Percentiles rank a stretch among this genome's conserved stretches.
Evolutionary conservation across 2,329 filamentous ascomycete genomes (phyloP).

Genomic region (Chaetomiaceae sp.): DNA sequence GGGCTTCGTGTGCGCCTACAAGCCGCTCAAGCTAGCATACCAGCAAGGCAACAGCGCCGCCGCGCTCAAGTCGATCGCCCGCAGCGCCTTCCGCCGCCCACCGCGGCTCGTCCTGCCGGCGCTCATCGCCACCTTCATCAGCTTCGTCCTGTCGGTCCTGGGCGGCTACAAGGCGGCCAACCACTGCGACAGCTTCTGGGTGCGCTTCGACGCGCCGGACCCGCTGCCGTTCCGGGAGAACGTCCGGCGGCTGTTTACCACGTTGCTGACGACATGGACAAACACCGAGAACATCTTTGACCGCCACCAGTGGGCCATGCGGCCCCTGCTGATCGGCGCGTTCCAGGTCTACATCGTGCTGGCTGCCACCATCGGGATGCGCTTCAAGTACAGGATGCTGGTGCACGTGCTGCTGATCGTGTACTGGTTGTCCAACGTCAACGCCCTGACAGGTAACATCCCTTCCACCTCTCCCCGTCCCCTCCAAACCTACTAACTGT

Average conservation of each 20-base stretch:
- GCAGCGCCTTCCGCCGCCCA: slow-evolving; percentile 50
- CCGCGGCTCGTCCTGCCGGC: slow-evolving; percentile 49
- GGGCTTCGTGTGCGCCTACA: slow-evolving; percentile 52
- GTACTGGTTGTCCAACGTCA: slow-evolving; percentile 46
- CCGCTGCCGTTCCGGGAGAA: slow-evolving; percentile 42
- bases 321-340: slow-evolving; percentile 45
- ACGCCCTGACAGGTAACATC: slow-evolving; percentile 40
- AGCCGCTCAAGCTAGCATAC: slow-evolving; percentile 46
- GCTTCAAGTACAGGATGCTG: slow-evolving; percentile 43
- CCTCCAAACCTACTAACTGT: slow-evolving; percentile 6
- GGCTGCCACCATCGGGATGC: slow-evolving; percentile 44
- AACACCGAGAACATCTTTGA: slow-evolving; percentile 48
- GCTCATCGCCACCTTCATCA: slow-evolving; percentile 46
- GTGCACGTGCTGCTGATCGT: slow-evolving; percentile 42
- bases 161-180: slow-evolving; percentile 45
- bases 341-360: slow-evolving; percentile 48
- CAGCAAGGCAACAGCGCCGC: slow-evolving; percentile 41
- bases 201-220: slow-evolving; percentile 45
- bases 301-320: slow-evolving; percentile 52
- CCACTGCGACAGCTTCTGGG: slow-evolving; percentile 47
- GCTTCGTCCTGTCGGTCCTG: slow-evolving; percentile 45
- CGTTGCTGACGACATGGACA: slow-evolving; percentile 47
- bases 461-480: not conserved
- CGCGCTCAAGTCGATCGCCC: slow-evolving; percentile 45
- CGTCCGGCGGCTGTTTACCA: slow-evolving; percentile 39